Conservation (phyloP, 495 filamentous ascomycete genomes). For the Annulohypoxylon moriforme region DNA sequence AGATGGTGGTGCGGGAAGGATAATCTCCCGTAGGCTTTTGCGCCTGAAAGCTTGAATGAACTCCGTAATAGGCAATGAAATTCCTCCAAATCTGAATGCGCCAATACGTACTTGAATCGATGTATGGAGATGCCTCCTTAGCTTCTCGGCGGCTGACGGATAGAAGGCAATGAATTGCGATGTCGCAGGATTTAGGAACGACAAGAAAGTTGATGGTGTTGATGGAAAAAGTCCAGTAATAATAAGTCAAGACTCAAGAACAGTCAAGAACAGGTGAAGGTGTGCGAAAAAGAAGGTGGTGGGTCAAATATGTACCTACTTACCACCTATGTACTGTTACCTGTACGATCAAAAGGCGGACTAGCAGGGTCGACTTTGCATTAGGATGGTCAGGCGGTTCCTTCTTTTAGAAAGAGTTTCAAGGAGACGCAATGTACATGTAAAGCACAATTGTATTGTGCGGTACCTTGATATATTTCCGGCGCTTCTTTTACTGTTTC, state of each 20-base stretch:
- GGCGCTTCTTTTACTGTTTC: constrained; percentile 38
- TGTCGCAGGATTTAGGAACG: constrained; percentile 7
- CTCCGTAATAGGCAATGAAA: background rate
- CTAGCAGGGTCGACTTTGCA: constrained; percentile 12
- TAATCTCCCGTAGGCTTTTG: constrained; percentile 2
- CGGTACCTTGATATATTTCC: constrained; percentile 31
- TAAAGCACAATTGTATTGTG: constrained; percentile 18
- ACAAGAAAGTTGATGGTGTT: constrained; percentile 24
- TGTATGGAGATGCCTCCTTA: constrained; percentile 9
- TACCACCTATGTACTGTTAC: too few species aligned
- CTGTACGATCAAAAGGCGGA: background rate
- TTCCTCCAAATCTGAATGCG: constrained; percentile 4
- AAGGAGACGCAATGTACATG: constrained; percentile 28
- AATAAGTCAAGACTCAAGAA: constrained; percentile 16
- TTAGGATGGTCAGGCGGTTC: constrained; percentile 36
- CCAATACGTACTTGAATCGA: constrained; percentile 14
- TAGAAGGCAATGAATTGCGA: constrained; percentile 4
- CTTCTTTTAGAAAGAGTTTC: constrained; percentile 33
- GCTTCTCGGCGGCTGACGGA: background rate
- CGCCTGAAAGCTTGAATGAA: constrained; percentile 18
- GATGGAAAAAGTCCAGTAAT: constrained; percentile 25
- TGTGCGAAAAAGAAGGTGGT: constrained; percentile 33
- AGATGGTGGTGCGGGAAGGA: constrained; percentile 7
- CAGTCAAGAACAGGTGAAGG: constrained; percentile 19
- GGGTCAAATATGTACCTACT: constrained; percentile 31